Evolutionary conservation across 495 filamentous ascomycete species (phyloP).

Genomic region (Tricharina praecox): DNA sequence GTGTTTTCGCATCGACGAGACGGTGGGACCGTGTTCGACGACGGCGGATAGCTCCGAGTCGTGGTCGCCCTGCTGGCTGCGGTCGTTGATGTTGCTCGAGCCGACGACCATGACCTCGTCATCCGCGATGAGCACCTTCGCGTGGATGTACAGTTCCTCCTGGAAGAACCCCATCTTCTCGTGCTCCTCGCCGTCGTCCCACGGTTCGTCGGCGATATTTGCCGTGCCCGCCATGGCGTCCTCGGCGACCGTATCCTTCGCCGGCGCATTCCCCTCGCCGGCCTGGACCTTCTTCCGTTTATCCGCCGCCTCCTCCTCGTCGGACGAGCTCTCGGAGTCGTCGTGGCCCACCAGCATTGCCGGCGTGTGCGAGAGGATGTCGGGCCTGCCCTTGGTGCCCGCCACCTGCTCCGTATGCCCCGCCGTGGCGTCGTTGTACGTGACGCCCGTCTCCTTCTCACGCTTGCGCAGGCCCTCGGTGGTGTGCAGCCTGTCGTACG

Average conservation of each 20-base stretch:
- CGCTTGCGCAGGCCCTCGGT: constrained; percentile 49
- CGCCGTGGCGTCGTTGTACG: constrained; percentile 68
- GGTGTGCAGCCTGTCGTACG: constrained; percentile 78
- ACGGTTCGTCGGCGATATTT: constrained; percentile 49
- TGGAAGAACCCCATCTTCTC: constrained; percentile 81
- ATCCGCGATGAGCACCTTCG: constrained; percentile 68
- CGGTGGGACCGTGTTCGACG: constrained; percentile 65
- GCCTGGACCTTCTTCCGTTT: neutral
- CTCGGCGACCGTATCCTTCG: constrained; percentile 53
- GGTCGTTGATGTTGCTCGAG: constrained; percentile 81
- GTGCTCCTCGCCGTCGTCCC: constrained; percentile 51
- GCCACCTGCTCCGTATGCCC: constrained; percentile 75
- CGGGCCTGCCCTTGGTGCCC: constrained; percentile 35
- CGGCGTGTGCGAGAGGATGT: neutral
- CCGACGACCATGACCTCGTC: constrained; percentile 71
- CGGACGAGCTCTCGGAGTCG: neutral
- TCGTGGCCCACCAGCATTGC: neutral
- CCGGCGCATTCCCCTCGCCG: neutral
- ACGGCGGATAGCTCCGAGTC: constrained; percentile 88
- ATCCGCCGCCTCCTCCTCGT: neutral
- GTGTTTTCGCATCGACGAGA: constrained; percentile 57
- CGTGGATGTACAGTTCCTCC: constrained; percentile 88
- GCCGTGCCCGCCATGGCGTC: constrained; percentile 59
- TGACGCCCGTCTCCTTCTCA: constrained; percentile 62
- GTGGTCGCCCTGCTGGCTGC: constrained; percentile 75